phyloP scores from a whole-genome alignment of 306 rosid genomes.

The Hylodesmum podocarpum region DNA sequence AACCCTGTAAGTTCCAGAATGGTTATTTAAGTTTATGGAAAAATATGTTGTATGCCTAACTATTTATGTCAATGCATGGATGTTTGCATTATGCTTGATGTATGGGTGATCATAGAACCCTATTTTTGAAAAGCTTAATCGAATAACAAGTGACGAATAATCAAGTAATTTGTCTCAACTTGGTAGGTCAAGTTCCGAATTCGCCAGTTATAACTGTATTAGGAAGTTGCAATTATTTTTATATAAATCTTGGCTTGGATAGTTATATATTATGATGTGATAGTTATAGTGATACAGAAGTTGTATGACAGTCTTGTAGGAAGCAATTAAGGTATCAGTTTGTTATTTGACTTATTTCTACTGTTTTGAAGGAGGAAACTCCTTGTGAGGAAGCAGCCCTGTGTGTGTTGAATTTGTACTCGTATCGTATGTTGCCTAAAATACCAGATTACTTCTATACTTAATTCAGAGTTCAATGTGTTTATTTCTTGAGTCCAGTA shows the following conservation, averaged over 20 bases:
- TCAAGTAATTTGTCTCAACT: background rate
- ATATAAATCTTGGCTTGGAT: background rate
- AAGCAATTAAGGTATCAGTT: background rate
- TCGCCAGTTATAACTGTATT: background rate
- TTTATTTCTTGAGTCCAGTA: background rate
- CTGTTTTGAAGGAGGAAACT: background rate
- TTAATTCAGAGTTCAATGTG: background rate
- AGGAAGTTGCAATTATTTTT: background rate
- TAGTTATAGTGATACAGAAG: background rate
- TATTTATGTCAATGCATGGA: background rate
- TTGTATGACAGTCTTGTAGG: background rate
- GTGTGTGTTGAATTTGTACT: background rate
- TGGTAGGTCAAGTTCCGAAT: background rate
- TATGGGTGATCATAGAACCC: background rate
- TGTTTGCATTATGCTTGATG: background rate
- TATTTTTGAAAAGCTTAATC: background rate
- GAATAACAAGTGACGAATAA: background rate
- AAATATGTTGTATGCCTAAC: background rate
- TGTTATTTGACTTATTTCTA: background rate
- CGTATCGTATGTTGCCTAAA: background rate
- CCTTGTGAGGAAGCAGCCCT: background rate
- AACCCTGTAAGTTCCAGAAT: constrained; percentile 54
- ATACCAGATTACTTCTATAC: background rate
- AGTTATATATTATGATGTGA: background rate
- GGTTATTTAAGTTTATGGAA: background rate